Base-by-base conservation (phyloP, 140 eudicot genomes). In the Flaveria floridana region DNA sequence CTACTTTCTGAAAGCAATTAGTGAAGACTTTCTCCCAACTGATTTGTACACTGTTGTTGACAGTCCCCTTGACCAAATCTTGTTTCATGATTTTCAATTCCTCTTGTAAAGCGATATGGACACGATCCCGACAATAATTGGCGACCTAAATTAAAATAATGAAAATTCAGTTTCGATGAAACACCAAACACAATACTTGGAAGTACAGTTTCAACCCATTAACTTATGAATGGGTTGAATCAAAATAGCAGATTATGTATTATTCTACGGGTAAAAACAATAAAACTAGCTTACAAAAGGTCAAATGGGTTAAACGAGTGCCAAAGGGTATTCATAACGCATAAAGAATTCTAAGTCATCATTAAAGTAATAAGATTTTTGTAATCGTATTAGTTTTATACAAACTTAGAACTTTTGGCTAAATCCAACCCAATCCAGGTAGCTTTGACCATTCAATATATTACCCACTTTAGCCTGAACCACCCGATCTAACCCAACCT, bases 51-150 rank as follows among this genome's bases (percentile, higher is more conserved):
- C 65, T 72, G 67, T 87, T 87, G 37, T 52, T 73, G 19, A 59
- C 46, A 6, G 85, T 81, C 56, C 83, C 87, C 46, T 86, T 80
- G 18, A 61, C 63, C 13, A 80, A 59, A 75, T 81, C 84, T 25
- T 71, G 85, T 74, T 86, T 77, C 10, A 77, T 26, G 59, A 46
- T 42, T 69, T 79, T 85, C 72, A 92, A 62, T 71, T 89, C 92
- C 48, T 92, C 92, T 34, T 67, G 84, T 73, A 92, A 74, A 19
- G 95, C 92, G 4, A 75, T 42, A 28, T 92, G 98, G 64, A 92
- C 57, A 19, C 87, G 89, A n/a, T 92, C 96, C 55, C 89, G 87
- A 56, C 98, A 92, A 67, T 89, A 92, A 55, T 92, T 82, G 37
- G 98, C 98, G 59, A 92, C 98, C 98, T 92, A 72, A 51, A 78